Conservation (phyloP, 371 early-diverging fungal species). For the Neoconidiobolus thromboides region DNA sequence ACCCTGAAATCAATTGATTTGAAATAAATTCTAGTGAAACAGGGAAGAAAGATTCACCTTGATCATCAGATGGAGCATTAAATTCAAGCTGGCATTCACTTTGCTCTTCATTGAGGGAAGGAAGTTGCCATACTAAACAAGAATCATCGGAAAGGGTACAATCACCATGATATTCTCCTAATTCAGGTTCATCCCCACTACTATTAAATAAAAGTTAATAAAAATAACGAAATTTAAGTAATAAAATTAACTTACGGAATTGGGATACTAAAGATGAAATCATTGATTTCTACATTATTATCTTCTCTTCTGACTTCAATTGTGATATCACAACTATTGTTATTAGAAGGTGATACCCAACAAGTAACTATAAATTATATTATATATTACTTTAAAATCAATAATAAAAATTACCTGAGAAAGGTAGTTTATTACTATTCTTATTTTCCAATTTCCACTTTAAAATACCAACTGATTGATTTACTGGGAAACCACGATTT, state of each 20-base stretch:
- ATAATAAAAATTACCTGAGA: conserved; percentile 36
- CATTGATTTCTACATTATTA: conserved; percentile 51
- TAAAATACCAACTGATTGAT: conserved; percentile 63
- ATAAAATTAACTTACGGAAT: conserved; percentile 40
- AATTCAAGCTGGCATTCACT: conserved; percentile 72
- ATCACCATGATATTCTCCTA: conserved; percentile 23
- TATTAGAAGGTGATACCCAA: conserved; percentile 87
- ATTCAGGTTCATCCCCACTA: conserved; percentile 28
- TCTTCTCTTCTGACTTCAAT: conserved; percentile 82
- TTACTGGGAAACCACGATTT: conserved; percentile 65
- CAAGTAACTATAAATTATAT: conserved; percentile 52
- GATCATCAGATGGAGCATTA: conserved; percentile 52
- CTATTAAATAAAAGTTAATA: conserved; percentile 24
- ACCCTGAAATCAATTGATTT: conserved; percentile 43
- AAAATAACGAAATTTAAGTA: not conserved
- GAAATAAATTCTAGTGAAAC: conserved; percentile 59
- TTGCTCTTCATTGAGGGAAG: conserved; percentile 53
- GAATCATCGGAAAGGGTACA: conserved; percentile 52
- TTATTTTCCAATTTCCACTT: conserved; percentile 69
- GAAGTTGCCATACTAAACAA: conserved; percentile 71
- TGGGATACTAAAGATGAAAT: conserved; percentile 76
- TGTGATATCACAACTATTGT: conserved; percentile 76
- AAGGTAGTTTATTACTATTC: conserved; percentile 66
- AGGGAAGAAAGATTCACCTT: conserved; percentile 69
- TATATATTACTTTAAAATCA: not conserved